Evolutionary conservation across 2,329 filamentous ascomycete species (phyloP), one percentile per base, ranked within the genome.

Genomic region (Colletotrichum liriopes): DNA sequence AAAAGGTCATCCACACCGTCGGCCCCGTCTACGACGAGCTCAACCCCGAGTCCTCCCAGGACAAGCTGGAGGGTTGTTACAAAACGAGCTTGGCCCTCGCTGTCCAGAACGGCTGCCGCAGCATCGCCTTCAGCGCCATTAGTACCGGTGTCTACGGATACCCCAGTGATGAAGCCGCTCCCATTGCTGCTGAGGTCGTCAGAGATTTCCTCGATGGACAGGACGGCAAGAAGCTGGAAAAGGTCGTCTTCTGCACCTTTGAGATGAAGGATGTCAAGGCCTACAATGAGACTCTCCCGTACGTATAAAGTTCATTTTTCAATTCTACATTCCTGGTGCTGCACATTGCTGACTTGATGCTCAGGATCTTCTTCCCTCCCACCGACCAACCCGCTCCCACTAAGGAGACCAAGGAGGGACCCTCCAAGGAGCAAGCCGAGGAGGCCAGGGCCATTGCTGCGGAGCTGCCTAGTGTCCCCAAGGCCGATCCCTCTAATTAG

Each of bases 61-160:
- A 82, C 79, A 75, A 93, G 54, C 82, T 93, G 32, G 79, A 80
- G 20, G 82, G 83, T 61, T 92, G 95, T 83, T 99, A 99, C 80
- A 85, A 84, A 9, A 89, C 84, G 52, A 93, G 91, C 76, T 82
- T 98, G 70, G 84, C 93, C 77, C 80, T 97, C n/a, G 95, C 95
- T 0, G 91, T 90, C 0, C 81, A 90, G 63, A 87, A 92, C 65
- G 87, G 86, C 1, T 88, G 93, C 77, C 89, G 87, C 78, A 94
- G 89, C 56, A 87, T 98, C 67, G 96, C 94, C 0, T 98, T 99
- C 77, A 91, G 92, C 51, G 92, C 91, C 26, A 88, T 98, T 72
- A 97, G 95, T 78, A 98, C 96, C 0, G 96, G 96, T 0, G 81
- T 98, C 1, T 98, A 98, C 79, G 94, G 94, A 0, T 98, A 97